Evolutionary conservation across 2,329 filamentous ascomycete species (phyloP), one percentile per base, ranked within the genome.

Genomic region (Podosphaera leucotricha): DNA sequence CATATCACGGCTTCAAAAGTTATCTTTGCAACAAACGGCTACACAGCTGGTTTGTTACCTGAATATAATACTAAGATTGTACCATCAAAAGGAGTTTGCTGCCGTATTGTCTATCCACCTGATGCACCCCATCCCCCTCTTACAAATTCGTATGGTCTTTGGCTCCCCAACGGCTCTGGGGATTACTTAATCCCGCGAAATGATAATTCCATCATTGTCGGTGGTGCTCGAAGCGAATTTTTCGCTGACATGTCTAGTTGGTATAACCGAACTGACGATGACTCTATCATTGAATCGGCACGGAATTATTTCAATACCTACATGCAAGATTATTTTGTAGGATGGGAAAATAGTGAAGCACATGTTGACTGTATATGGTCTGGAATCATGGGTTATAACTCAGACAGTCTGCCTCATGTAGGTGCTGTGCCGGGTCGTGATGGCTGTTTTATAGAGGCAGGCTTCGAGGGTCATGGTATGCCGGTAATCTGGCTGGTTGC

Each of bases 21-120:
- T 16, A 61, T 81, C 22, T 64, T 78, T 38, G 75, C 77, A 15
- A 80, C 73, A 1, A 82, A 82, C 50, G 77, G 64, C 13, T 81
- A 80, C 55, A 78, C 75, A 0, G 68, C 72, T 1, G 65, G 68
- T 11, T 55, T 82, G 5, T 60, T 75, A 1, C 74, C 74, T 0
- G 56, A 65, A 68, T 52, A 49, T 36, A 15, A 42, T 7, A 37
- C 44, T 46, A 66, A 71, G 8, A 79, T 82, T 46, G 64, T 77
- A 7, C 77, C 77, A 0, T 71, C 66, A 15, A 60, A 67, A 6
- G 66, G 66, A 1, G 59, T 58, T 2, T 60, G 58, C 46, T 58
- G 55, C 28, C 52, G 50, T 2, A 57, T 60, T 10, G 39, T 20
- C n/a, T 40, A 38, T 21, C 47, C 37, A 6, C 53, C 54, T 44